Conservation (phyloP, 768 basidiomycete species). For the Boletus huronensis region DNA sequence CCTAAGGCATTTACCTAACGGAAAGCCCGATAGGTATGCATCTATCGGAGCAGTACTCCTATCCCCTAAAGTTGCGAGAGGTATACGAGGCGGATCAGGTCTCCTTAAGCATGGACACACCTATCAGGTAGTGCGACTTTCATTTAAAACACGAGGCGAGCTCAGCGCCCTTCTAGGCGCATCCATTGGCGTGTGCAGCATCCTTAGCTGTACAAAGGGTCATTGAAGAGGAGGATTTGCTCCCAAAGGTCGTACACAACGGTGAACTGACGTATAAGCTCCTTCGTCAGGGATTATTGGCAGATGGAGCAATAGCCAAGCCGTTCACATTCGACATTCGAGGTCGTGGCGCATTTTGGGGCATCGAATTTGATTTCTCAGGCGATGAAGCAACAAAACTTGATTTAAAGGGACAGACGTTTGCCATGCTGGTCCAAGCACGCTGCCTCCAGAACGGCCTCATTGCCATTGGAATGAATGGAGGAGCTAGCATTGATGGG, state of each 20-base stretch:
- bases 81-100: conserved; percentile 64
- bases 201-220: conserved; percentile 78
- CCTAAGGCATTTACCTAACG: conserved; percentile 1
- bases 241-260: conserved; percentile 56
- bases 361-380: conserved; percentile 74
- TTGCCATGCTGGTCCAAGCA: conserved; percentile 71
- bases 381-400: conserved; percentile 38
- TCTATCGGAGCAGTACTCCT: conserved; percentile 81
- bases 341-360: conserved; percentile 83
- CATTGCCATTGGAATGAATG: conserved; percentile 70
- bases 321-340: conserved; percentile 78
- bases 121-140: conserved; percentile 53
- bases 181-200: conserved; percentile 75
- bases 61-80: conserved; percentile 65
- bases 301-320: conserved; percentile 53
- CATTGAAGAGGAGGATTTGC: conserved; percentile 65
- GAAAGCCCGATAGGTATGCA: conserved; percentile 52
- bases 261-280: conserved; percentile 59
- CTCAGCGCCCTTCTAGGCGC: conserved; percentile 42
- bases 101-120: conserved; percentile 85
- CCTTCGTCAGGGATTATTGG: conserved; percentile 51
- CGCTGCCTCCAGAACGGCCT: conserved; percentile 63
- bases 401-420: conserved; percentile 49
- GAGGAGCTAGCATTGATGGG: conserved; percentile 67
- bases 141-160: neutral